phyloP scores from a whole-genome alignment of 257 asterid species.

The Paulownia fortunei region DNA sequence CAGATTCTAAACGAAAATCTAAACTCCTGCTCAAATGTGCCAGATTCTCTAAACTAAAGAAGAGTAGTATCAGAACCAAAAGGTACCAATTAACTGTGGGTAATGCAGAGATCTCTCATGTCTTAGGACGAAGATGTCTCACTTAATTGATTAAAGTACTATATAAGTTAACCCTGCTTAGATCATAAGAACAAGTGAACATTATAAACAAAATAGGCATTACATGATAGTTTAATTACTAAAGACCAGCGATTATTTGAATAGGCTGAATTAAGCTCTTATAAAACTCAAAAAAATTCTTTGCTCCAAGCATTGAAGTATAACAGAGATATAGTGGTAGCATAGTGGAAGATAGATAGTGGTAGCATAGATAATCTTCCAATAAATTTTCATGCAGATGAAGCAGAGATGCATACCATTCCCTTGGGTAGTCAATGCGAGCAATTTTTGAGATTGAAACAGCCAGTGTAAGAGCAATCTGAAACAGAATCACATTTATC shows the following conservation, averaged over 20 bases:
- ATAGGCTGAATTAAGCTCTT: not conserved
- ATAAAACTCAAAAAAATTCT: not conserved
- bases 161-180: too few species aligned
- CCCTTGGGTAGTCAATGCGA: conserved; percentile 96
- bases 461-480: conserved; percentile 92
- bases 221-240: not conserved
- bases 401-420: conserved; percentile 66
- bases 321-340: too few species aligned
- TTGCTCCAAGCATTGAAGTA: not conserved
- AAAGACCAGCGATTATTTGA: not conserved
- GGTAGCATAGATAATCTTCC: too few species aligned
- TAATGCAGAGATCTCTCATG: not conserved
- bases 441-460: conserved; percentile 92
- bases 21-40: not conserved
- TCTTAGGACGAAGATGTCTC: not conserved
- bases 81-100: not conserved
- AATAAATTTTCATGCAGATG: conserved; percentile 17
- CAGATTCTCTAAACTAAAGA: not conserved
- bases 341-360: not conserved
- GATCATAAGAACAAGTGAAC: conserved; percentile 4
- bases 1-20: conserved; percentile 17
- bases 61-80: not conserved
- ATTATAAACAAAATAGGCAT: not conserved
- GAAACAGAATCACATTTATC: conserved; percentile 39
- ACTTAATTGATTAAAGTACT: conserved; percentile 16